These are phyloP conservation scores for Venturia carpophila DNA, from an alignment of 2,329 filamentous ascomycete genomes.

Conservation along the genomic window DNA sequence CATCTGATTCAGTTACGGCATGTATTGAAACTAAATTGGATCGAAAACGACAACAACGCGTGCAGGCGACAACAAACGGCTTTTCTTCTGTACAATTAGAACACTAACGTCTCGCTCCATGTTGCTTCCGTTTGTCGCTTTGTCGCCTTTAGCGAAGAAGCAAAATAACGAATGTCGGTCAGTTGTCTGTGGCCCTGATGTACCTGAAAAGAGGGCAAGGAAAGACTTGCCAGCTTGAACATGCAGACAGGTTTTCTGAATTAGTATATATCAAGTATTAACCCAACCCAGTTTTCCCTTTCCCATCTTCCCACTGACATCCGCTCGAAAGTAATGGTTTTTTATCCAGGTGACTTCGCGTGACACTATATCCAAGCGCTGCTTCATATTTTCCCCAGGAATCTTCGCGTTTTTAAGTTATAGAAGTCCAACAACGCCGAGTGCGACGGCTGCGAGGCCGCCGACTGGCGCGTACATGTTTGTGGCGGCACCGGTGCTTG, in stretches of 20 bases:
- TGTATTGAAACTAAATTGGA: neutral
- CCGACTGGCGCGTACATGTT: slow-evolving; percentile 14
- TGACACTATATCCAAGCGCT: neutral
- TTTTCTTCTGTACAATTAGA: no score
- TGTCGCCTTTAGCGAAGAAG: neutral
- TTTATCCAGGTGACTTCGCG: neutral
- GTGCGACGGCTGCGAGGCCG: slow-evolving; percentile 15
- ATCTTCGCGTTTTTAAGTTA: neutral
- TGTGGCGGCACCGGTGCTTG: slow-evolving; percentile 6
- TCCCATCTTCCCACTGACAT: neutral
- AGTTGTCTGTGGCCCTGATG: no score
- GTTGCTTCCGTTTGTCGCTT: no score
- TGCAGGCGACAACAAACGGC: no score
- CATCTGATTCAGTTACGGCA: neutral
- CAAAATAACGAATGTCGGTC: neutral
- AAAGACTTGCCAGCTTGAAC: neutral
- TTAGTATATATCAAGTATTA: slow-evolving; percentile 6
- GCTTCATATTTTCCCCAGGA: neutral
- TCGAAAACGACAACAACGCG: neutral
- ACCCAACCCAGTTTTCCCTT: neutral
- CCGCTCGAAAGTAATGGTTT: neutral
- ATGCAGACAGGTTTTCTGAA: neutral
- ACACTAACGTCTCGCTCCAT: no score
- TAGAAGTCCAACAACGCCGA: slow-evolving; percentile 12
- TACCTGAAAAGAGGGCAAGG: no score